phyloP scores from a whole-genome alignment of 2,329 filamentous ascomycete genomes.

The Penicillium vulpinum region DNA sequence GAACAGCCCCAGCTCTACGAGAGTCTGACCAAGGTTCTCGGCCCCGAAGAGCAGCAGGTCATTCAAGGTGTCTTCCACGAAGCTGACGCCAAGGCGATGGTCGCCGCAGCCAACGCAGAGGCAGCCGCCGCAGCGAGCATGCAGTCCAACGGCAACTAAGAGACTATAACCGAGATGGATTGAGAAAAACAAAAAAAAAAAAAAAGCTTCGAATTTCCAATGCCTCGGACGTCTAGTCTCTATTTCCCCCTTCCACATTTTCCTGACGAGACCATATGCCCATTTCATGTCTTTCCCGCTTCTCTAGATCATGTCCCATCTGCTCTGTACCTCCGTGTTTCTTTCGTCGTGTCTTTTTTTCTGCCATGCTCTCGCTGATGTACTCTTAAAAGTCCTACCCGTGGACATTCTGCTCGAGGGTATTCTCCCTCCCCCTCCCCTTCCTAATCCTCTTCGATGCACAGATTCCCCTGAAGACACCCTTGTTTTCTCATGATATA shows the following conservation, averaged over 20 bases:
- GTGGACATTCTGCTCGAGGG: conserved; percentile 10
- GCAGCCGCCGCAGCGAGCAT: conserved; percentile 37
- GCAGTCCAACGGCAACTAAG: conserved; percentile 39
- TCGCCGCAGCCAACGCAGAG: conserved; percentile 39
- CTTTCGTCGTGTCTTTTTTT: conserved; percentile 12
- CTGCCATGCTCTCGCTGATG: conserved; percentile 25
- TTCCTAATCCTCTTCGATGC: conserved; percentile 25
- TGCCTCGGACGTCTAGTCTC: conserved; percentile 7
- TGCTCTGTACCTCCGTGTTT: conserved; percentile 13
- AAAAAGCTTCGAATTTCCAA: conserved; percentile 3
- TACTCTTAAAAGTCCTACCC: conserved; percentile 25
- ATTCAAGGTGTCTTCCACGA: conserved; percentile 76
- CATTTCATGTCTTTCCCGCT: conserved; percentile 27
- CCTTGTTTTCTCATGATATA: conserved; percentile 19
- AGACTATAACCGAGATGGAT: conserved; percentile 16
- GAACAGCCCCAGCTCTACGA: conserved; percentile 88
- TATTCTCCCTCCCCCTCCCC: conserved; percentile 1
- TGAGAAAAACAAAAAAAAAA: conserved; percentile 5
- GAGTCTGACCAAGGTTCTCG: conserved; percentile 74
- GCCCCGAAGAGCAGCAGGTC: conserved; percentile 75
- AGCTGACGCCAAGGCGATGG: conserved; percentile 58
- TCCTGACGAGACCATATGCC: conserved; percentile 32
- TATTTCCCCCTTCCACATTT: conserved; percentile 12
- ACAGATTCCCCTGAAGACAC: conserved; percentile 32
- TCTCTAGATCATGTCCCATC: conserved; percentile 30